A percentile compares a stretch with the other conserved stretches of the same genome.
Conservation (phyloP, 331 rosid species). For the Cydonia oblonga region DNA sequence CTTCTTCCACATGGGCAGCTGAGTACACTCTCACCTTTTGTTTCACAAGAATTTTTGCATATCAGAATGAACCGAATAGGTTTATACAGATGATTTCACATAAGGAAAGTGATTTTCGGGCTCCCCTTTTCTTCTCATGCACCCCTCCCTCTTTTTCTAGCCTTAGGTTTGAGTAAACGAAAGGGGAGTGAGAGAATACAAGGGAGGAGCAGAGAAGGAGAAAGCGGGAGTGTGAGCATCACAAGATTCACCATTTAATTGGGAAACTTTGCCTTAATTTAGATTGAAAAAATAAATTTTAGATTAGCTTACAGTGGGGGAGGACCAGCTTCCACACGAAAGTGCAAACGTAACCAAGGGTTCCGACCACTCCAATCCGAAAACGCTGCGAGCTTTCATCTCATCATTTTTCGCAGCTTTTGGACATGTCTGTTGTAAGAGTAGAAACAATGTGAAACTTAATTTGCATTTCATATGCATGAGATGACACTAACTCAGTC, state of each 20-base stretch:
- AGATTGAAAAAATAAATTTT: neutral
- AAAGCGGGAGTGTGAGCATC: no score
- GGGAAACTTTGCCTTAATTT: neutral
- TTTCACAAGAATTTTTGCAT: conserved; percentile 2
- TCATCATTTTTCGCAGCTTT: conserved; percentile 73
- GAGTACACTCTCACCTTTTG: conserved; percentile 76
- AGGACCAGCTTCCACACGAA: conserved; percentile 97
- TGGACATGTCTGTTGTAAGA: conserved; percentile 51
- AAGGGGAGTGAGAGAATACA: no score
- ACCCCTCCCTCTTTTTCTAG: no score
- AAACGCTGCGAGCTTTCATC: conserved; percentile 56
- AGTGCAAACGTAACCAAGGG: conserved; percentile 93
- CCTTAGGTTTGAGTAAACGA: no score
- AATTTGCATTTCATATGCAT: neutral
- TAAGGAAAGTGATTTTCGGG: neutral
- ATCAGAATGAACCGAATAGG: conserved; percentile 13
- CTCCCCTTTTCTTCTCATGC: no score
- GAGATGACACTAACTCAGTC: neutral
- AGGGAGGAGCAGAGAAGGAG: no score
- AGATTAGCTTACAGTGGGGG: conserved; percentile 81
- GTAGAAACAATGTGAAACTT: neutral
- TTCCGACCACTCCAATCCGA: conserved; percentile 84
- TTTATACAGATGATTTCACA: neutral
- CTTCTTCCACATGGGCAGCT: conserved; percentile 60
- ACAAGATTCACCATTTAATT: no score